phyloP scores from a whole-genome alignment of 371 early-diverging fungal species.

The Zopfochytrium polystomum region DNA sequence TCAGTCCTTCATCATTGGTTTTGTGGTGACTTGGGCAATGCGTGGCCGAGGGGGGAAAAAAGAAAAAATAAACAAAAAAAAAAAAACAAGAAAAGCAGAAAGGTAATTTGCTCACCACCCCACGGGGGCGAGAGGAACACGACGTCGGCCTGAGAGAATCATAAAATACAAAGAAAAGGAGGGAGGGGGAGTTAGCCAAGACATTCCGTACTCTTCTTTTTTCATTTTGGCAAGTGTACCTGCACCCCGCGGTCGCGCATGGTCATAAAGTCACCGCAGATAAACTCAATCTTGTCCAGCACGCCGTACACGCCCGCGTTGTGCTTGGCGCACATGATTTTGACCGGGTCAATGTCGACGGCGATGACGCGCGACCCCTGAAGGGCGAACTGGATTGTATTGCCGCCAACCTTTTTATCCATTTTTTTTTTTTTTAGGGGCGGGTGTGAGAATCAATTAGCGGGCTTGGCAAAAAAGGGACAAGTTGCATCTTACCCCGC shows the following conservation, averaged over 20 bases:
- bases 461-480: neutral
- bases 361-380: conserved; percentile 80
- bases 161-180: conserved; percentile 4
- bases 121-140: conserved; percentile 94
- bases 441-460: neutral
- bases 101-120: conserved; percentile 85
- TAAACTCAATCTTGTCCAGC: conserved; percentile 85
- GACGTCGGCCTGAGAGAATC: conserved; percentile 66
- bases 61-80: too few relatives aligned
- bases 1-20: too few relatives aligned
- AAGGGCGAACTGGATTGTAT: conserved; percentile 91
- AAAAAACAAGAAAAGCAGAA: too few relatives aligned
- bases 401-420: conserved; percentile 70
- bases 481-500: conserved; percentile 68
- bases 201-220: too few relatives aligned
- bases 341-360: conserved; percentile 82
- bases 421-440: neutral
- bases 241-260: too few relatives aligned
- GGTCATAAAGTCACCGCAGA: conserved; percentile 72
- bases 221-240: too few relatives aligned
- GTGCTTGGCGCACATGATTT: conserved; percentile 74
- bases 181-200: too few relatives aligned
- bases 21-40: too few relatives aligned
- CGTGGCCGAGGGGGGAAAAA: too few relatives aligned
- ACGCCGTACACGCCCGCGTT: conserved; percentile 93